Base-by-base conservation (phyloP, 331 rosid species). In the Rhamnella rubrinervis region DNA sequence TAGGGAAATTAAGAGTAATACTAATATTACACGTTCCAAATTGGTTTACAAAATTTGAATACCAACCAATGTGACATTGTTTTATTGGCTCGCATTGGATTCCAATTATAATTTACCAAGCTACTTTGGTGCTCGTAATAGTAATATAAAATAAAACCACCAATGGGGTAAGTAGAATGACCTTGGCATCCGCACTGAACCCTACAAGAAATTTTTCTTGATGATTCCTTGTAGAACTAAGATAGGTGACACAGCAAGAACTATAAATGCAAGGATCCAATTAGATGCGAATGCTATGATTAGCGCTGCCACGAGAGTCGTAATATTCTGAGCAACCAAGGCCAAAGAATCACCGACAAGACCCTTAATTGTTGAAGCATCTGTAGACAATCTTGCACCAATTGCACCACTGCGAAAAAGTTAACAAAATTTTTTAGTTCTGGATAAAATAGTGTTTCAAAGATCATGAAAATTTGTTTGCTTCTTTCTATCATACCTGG, bases 311-410 rank as follows among this genome's bases (percentile, higher is more conserved):
- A 68, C 13, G 53, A 82, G 6, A 20, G 92, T 86, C 51, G 92
- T 50, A 52, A 71, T 74, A 57, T 86, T 88, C 63, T 86, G 86
- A 13, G 71, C 86, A 57, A 86, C 21, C 53, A 84, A 78, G 28
- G 85, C 92, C 7, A 91, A 61, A 0, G 97, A 71, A 49, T 91
- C 97, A 14, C 97, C 97, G 65, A 88, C 97, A 59, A 91, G 87
- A 44, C 83, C 81, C 15, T 92, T 80, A 4, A 91, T 85, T 1
- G 84, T 62, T 62, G 96, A 80, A 66, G 97, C 96, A 80, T 91
- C 97, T 7, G 93, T 70, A 10, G 96, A 91, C 26, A 91, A 75
- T 78, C 96, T 88, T 58, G 96, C 93, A 40, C 93, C 96, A 65
- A 88, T 39, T 0, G 92, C 84, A 3, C 97, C 96, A 12, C 97